Evolutionary conservation across 441 rosid genomes (phyloP).

Genomic region (Euphorbia schlechtendalii): DNA sequence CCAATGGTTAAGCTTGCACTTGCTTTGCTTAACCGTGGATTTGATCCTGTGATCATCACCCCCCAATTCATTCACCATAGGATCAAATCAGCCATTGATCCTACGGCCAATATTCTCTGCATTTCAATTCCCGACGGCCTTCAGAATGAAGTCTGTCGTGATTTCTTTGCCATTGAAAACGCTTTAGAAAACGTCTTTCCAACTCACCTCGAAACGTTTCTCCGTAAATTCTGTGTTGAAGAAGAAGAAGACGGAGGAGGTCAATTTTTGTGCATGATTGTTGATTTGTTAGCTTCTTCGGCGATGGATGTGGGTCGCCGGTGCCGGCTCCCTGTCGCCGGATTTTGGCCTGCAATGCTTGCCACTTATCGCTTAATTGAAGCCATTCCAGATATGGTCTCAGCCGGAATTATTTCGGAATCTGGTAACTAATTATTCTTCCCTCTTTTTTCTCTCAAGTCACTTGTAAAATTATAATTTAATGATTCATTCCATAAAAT

Average conservation of each 20-base stretch:
- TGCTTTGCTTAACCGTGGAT: slow-evolving; percentile 34
- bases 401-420: slow-evolving; percentile 39
- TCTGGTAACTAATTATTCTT: slow-evolving; percentile 29
- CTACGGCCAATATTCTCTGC: slow-evolving; percentile 18
- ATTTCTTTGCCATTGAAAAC: slow-evolving; percentile 60
- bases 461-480: no score
- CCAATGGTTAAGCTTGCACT: slow-evolving; percentile 67
- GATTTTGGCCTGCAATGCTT: slow-evolving; percentile 72
- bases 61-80: slow-evolving; percentile 54
- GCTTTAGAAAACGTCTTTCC: slow-evolving; percentile 60
- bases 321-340: slow-evolving; percentile 48
- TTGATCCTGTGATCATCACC: slow-evolving; percentile 39
- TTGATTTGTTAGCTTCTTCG: slow-evolving; percentile 62
- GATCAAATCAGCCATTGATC: slow-evolving; percentile 21
- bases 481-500: no score
- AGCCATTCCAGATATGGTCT: slow-evolving; percentile 55
- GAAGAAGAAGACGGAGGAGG: slow-evolving; percentile 20
- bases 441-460: not conserved
- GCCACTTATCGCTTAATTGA: slow-evolving; percentile 48
- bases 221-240: slow-evolving; percentile 19
- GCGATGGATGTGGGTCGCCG: slow-evolving; percentile 50
- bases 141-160: slow-evolving; percentile 27
- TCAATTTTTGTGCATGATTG: slow-evolving; percentile 45
- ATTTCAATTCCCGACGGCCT: slow-evolving; percentile 42
- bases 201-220: slow-evolving; percentile 39